phyloP scores from a whole-genome alignment of 345 rosid genomes.

The Tarenaya hassleriana region DNA sequence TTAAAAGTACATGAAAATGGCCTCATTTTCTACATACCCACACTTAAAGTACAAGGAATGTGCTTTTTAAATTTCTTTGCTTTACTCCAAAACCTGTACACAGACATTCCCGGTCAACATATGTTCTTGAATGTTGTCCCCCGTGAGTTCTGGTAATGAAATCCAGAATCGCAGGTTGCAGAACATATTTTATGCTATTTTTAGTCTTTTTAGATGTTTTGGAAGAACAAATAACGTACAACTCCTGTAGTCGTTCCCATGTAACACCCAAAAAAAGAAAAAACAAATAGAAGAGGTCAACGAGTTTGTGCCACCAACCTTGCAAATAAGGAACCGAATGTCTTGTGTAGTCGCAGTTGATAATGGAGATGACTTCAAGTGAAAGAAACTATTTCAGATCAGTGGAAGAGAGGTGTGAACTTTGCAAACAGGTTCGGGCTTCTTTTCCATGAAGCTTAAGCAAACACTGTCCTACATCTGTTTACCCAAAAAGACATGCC shows the following conservation, averaged over 20 bases:
- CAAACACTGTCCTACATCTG: background rate
- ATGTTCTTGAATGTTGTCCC: slow-evolving; percentile 29
- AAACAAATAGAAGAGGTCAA: slow-evolving; percentile 14
- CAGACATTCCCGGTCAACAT: slow-evolving; percentile 35
- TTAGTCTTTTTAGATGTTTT: slow-evolving; percentile 10
- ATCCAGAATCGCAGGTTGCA: no score
- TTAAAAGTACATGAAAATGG: slow-evolving; percentile 77
- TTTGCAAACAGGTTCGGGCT: slow-evolving; percentile 25
- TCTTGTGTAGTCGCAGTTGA: slow-evolving; percentile 20
- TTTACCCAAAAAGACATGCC: slow-evolving; percentile 12
- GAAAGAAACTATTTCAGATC: slow-evolving; percentile 24
- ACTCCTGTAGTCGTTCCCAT: background rate
- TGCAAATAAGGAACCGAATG: slow-evolving; percentile 8
- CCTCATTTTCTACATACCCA: slow-evolving; percentile 49
- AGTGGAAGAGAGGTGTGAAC: slow-evolving; percentile 19
- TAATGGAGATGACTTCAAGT: slow-evolving; percentile 28
- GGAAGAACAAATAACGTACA: no score
- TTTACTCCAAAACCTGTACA: slow-evolving; percentile 68
- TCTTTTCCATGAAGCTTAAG: slow-evolving; percentile 22
- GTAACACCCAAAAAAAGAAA: no score
- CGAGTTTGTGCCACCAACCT: slow-evolving; percentile 23
- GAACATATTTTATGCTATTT: slow-evolving; percentile 5
- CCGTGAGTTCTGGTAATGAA: slow-evolving; percentile 19
- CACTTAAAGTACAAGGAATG: slow-evolving; percentile 87
- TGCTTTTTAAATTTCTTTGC: slow-evolving; percentile 50